phyloP scores from a whole-genome alignment of 805 yeast species.

The Diddensiella caesifluorescens region DNA sequence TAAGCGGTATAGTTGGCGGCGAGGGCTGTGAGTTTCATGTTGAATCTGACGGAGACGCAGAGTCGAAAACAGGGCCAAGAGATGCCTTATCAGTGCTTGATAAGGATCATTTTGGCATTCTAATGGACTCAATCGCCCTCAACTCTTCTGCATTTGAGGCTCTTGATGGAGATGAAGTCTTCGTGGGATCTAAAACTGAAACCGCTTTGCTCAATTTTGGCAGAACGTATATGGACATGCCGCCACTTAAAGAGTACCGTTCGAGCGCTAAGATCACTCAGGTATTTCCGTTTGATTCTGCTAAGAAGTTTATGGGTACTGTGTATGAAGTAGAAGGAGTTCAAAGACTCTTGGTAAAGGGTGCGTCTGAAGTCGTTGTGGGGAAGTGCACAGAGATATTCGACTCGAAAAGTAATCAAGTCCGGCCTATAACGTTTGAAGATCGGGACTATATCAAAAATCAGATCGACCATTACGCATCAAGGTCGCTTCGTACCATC shows the following conservation, averaged over 20 bases:
- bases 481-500: conserved; percentile 78
- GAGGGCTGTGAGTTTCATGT: conserved; percentile 40
- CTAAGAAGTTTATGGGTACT: conserved; percentile 88
- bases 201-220: conserved; percentile 77
- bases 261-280: conserved; percentile 49
- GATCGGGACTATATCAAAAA: conserved; percentile 33
- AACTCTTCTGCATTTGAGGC: conserved; percentile 88
- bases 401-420: conserved; percentile 10
- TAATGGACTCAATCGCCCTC: conserved; percentile 57
- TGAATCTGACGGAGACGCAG: no score
- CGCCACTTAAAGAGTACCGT: conserved; percentile 45
- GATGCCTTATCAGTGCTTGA: conserved; percentile 14
- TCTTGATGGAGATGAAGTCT: conserved; percentile 46
- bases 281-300: conserved; percentile 84
- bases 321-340: conserved; percentile 41
- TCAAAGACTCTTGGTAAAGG: conserved; percentile 70
- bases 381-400: conserved; percentile 45
- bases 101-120: conserved; percentile 16
- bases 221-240: conserved; percentile 43
- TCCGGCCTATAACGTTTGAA: conserved; percentile 19
- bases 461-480: conserved; percentile 57
- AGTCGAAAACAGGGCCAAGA: conserved; percentile 16
- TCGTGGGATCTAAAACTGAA: conserved; percentile 91
- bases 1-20: conserved; percentile 61
- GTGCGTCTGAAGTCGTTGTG: conserved; percentile 89